Evolutionary conservation across 805 yeast species (phyloP), one percentile per base, ranked within the genome.

Genomic region (Sugiyamaella valdiviana): DNA sequence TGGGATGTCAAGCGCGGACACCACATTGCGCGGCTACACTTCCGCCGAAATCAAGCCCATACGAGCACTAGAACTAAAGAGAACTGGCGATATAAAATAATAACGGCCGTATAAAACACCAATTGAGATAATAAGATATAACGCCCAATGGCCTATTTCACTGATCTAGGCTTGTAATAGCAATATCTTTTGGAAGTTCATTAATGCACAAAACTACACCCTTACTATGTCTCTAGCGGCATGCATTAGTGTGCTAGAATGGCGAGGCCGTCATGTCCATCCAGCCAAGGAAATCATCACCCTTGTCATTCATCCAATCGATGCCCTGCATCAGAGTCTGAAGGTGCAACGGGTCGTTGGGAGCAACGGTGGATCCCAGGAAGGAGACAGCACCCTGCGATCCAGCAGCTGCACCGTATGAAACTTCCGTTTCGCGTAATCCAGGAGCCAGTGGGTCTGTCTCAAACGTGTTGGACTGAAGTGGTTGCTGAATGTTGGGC

Each of bases 221-320:
- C n/a, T n/a, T n/a, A n/a, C n/a, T n/a, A n/a, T n/a, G n/a, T n/a
- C n/a, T n/a, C n/a, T n/a, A n/a, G n/a, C n/a, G n/a, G n/a, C n/a
- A n/a, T n/a, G 32, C 9, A 23, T 9, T 9, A 26, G 32, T n/a
- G 26, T 10, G 22, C 42, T 39, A 50, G n/a, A 50, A 42, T 29
- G 53, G 53, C n/a, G 48, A 42, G 7, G 45, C 35, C 4, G 45
- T 55, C 36, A 46, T 48, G 26, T 87, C 95, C 71, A 90, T 85
- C 96, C 96, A 90, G 10, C 97, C 97, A 42, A 90, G 69, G 59
- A 90, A 84, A 62, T 90, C 97, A 61, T 90, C 97, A 41, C 75
- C 76, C 45, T 81, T 86, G 26, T 80, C 82, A 60, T 86, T 89
- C 62, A 82, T 76, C 95, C 95, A 87, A 24, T 88, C 90, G 29